phyloP scores from a whole-genome alignment of 495 filamentous ascomycete species.

The Tuber brumale region DNA sequence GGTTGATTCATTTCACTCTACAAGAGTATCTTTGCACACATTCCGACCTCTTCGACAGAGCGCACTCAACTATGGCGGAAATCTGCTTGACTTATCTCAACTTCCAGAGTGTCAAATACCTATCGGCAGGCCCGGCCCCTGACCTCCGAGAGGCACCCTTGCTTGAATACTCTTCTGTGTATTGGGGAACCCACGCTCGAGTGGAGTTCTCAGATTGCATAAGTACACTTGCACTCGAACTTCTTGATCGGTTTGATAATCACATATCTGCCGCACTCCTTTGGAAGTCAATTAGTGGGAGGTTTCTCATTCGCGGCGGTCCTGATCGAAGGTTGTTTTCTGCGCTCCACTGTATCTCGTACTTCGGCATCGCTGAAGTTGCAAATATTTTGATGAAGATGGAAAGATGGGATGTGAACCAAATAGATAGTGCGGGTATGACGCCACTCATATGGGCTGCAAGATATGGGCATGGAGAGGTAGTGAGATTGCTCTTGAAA shows the following conservation, averaged over 20 bases:
- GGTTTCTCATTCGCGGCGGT: background rate
- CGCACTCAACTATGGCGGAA: background rate
- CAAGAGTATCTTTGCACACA: slow-evolving; percentile 1
- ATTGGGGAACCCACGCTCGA: background rate
- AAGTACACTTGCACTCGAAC: background rate
- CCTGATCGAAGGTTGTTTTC: background rate
- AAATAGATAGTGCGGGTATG: no score
- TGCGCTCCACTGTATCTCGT: no score
- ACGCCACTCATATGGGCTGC: no score
- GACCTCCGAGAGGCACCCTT: background rate
- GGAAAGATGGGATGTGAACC: no score
- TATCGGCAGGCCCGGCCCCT: no score
- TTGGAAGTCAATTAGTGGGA: background rate
- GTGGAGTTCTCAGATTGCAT: background rate
- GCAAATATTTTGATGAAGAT: no score
- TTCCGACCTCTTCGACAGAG: background rate
- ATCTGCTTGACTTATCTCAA: background rate
- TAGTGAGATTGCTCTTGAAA: no score
- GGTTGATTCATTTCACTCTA: background rate
- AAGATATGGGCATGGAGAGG: no score
- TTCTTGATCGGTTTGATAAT: background rate
- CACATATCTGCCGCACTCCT: background rate
- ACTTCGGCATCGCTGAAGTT: no score
- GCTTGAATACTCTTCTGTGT: background rate
- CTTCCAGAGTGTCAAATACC: background rate